Evolutionary conservation across 208 protist species (phyloP).

Genomic region (Strigomonas galati): DNA sequence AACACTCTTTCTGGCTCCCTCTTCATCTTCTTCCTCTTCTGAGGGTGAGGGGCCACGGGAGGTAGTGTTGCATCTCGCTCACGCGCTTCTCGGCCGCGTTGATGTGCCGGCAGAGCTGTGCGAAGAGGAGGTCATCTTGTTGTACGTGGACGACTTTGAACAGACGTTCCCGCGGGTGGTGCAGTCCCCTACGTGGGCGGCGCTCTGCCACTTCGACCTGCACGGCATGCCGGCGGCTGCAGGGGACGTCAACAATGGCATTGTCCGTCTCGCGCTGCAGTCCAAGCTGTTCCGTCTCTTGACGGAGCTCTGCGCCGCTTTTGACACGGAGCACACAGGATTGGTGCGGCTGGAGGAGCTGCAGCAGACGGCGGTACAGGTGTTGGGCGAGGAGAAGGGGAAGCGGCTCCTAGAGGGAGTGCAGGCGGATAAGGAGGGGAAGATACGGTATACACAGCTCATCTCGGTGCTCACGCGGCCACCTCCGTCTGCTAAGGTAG

Average conservation of each 20-base stretch:
- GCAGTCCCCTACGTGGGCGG: slow-evolving; percentile 40
- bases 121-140: slow-evolving; percentile 62
- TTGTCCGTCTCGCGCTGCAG: slow-evolving; percentile 42
- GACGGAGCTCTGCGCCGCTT: slow-evolving; percentile 56
- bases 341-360: slow-evolving; percentile 63
- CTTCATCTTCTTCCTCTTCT: no score
- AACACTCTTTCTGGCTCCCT: slow-evolving; percentile 33
- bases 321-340: slow-evolving; percentile 59
- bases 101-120: slow-evolving; percentile 32
- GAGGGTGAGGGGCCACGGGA: slow-evolving; percentile 32
- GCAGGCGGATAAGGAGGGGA: slow-evolving; percentile 62
- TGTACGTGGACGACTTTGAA: slow-evolving; percentile 70
- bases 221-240: no score
- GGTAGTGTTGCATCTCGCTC: slow-evolving; percentile 36
- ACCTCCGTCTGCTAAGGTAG: slow-evolving; percentile 10
- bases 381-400: slow-evolving; percentile 61
- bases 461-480: slow-evolving; percentile 57
- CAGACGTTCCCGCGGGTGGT: slow-evolving; percentile 44
- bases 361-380: slow-evolving; percentile 38
- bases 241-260: slow-evolving; percentile 19
- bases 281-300: slow-evolving; percentile 62
- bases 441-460: slow-evolving; percentile 74
- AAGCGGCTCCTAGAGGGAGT: slow-evolving; percentile 52
- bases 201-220: slow-evolving; percentile 16
- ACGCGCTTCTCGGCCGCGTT: slow-evolving; percentile 52